Evolutionary conservation across 305 asterid genomes (phyloP).

Genomic region (Fraxinus velutina): DNA sequence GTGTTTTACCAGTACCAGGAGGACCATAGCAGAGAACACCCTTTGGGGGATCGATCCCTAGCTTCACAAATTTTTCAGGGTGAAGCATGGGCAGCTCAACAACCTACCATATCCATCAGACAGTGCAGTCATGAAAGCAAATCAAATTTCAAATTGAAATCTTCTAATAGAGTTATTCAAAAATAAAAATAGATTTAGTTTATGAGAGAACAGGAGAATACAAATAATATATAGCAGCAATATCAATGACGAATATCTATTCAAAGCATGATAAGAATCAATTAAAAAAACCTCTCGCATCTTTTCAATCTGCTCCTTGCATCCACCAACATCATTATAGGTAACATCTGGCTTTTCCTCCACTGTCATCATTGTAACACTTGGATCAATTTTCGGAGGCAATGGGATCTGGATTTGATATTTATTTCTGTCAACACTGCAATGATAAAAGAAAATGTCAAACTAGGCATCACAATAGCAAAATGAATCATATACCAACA

Average conservation of each 20-base stretch:
- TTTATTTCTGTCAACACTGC: slow-evolving; percentile 90
- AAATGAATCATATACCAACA: neutral
- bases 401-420: slow-evolving; percentile 96
- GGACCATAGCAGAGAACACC: slow-evolving; percentile 99
- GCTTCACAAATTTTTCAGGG: slow-evolving; percentile 92
- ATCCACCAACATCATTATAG: slow-evolving; percentile 94
- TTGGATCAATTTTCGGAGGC: slow-evolving; percentile 98
- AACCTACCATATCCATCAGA: slow-evolving; percentile 45
- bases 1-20: slow-evolving; percentile 93
- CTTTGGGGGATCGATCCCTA: slow-evolving; percentile 97
- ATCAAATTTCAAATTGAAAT: neutral
- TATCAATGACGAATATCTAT: neutral
- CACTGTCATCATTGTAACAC: slow-evolving; percentile 98
- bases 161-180: neutral
- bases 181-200: neutral
- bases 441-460: slow-evolving; percentile 21
- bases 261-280: slow-evolving; percentile 3
- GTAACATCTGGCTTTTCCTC: slow-evolving; percentile 99
- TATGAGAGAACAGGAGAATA: neutral
- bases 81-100: slow-evolving; percentile 99
- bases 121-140: neutral
- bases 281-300: slow-evolving; percentile 75
- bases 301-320: slow-evolving; percentile 96
- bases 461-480: slow-evolving; percentile 17
- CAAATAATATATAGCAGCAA: neutral